Evolutionary conservation across 306 rosid genomes (phyloP), one percentile per base, ranked within the genome.

Genomic region (Phaseolus lunatus): DNA sequence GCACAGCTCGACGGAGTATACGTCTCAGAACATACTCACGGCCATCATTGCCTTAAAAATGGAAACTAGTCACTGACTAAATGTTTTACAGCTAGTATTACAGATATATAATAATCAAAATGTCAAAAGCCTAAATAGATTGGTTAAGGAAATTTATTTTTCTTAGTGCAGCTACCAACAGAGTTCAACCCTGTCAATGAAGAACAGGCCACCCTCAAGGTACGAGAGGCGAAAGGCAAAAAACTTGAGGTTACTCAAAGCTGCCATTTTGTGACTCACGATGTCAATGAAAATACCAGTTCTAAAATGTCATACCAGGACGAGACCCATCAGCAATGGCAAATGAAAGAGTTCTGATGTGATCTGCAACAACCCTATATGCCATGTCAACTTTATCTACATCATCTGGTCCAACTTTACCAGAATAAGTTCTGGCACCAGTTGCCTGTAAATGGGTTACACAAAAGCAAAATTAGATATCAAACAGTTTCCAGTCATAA

Each of bases 321-420:
- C 97, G 89, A 84, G 97, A 95, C 39, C 96, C 97, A 86, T 95
- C 99, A 47, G 97, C 99, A 82, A 95, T 95, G 65, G 99, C 97
- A 86, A 92, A 85, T 75, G 99, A 95, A 77, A 95, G 94, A 79
- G 87, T 86, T 84, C 89, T 80, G 67, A 83, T 83, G 74, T 86
- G 89, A 83, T 86, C 89, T n/a, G 89, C 87, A 70, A 86, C 84
- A 70, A 95, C 98, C 84, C 99, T 88, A 81, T 95, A 95, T 53
- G 97, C 99, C 97, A 95, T 91, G 89, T 95, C 99, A 69, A 92
- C 82, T 69, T 89, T 88, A 83, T 95, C 97, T 20, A 67, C 79
- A 78, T 95, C 99, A 67, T 92, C 99, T 41, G 83, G 35, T 72
- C 97, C 98, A 62, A 95, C 89, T 87, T 91, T 95, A 58, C 99